phyloP scores from a whole-genome alignment of 345 rosid genomes.

The Populus euphratica region DNA sequence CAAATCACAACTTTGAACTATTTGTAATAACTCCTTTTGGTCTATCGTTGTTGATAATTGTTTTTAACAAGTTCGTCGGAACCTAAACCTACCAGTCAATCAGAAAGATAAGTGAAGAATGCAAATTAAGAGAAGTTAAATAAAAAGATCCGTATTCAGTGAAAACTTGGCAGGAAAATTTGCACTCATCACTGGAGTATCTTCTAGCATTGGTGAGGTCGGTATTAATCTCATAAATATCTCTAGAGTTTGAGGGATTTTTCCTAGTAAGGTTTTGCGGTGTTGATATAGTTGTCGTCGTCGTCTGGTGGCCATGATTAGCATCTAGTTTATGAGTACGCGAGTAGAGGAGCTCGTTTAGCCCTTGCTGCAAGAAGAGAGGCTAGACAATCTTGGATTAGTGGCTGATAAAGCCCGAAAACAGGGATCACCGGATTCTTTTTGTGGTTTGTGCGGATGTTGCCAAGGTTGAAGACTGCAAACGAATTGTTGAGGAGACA shows the following conservation, averaged over 20 bases:
- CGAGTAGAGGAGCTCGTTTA: no score
- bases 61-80: background rate
- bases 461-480: slow-evolving; percentile 46
- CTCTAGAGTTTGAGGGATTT: no score
- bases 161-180: slow-evolving; percentile 51
- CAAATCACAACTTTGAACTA: no score
- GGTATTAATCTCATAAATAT: background rate
- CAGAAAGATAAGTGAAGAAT: background rate
- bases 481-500: slow-evolving; percentile 39
- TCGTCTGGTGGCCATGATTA: no score
- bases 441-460: slow-evolving; percentile 44
- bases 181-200: slow-evolving; percentile 59
- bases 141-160: slow-evolving; percentile 29
- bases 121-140: background rate
- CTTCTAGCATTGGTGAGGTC: slow-evolving; percentile 71
- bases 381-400: no score
- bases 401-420: no score
- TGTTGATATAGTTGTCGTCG: no score
- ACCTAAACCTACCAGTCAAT: background rate
- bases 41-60: no score
- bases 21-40: no score
- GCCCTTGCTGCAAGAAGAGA: no score
- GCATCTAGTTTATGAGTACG: no score
- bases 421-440: background rate
- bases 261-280: no score